A percentile compares a stretch with the other conserved stretches of the same genome.
Conservation (phyloP, 1,284 basidiomycete genomes). For the Butyriboletus pseudospeciosus region DNA sequence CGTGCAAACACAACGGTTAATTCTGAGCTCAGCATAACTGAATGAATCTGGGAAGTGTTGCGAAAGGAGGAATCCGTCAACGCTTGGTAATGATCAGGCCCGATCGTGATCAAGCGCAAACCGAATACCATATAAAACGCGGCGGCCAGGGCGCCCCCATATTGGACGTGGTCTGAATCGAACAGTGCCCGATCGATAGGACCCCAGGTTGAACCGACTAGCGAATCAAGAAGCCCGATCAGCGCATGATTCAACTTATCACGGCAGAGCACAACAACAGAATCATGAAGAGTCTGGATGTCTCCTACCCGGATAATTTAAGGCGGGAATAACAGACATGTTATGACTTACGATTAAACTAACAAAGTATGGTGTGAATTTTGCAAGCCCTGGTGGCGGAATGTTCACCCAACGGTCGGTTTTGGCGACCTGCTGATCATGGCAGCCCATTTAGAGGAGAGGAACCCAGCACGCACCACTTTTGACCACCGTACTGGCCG, state of each 20-base stretch:
- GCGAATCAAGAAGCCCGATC: background rate
- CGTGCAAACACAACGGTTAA: background rate
- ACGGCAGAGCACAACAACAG: background rate
- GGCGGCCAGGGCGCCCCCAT: background rate
- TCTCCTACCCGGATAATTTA: no score
- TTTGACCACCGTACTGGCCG: background rate
- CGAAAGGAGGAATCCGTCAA: background rate
- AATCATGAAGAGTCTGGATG: background rate
- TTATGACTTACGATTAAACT: no score
- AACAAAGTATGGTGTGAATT: no score
- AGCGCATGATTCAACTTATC: background rate
- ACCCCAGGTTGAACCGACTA: background rate
- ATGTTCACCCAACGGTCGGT: no score
- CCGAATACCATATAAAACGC: background rate
- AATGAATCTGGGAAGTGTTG: background rate
- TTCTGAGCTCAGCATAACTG: constrained; percentile 1
- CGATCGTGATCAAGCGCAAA: background rate
- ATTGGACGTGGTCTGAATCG: background rate
- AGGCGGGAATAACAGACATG: no score
- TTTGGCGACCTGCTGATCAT: background rate
- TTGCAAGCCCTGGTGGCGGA: no score
- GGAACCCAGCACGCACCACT: no score
- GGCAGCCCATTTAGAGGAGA: no score
- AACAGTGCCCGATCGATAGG: background rate
- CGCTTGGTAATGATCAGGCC: background rate